A percentile compares a stretch with the other conserved stretches of the same genome.
Conservation (phyloP, 2,329 filamentous ascomycete species). For the Bertia moriformis region DNA sequence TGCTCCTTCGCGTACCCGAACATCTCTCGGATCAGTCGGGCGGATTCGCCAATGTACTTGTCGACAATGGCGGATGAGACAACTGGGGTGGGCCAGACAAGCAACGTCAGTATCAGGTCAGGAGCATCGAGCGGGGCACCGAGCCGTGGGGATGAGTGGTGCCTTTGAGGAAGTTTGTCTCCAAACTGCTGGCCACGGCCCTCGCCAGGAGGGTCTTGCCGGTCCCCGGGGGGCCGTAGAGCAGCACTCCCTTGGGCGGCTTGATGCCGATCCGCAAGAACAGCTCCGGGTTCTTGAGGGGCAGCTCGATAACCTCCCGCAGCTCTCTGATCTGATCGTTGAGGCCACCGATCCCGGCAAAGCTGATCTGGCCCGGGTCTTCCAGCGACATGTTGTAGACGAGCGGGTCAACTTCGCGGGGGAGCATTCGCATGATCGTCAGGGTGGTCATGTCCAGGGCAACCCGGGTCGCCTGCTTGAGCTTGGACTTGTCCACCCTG, state of each 20-base stretch:
- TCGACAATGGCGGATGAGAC: conserved; percentile 98
- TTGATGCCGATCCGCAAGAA: conserved; percentile 97
- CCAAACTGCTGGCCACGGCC: conserved; percentile 82
- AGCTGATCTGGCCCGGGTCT: conserved; percentile 93
- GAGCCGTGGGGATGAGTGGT: conserved; percentile 9
- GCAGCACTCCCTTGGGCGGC: conserved; percentile 86
- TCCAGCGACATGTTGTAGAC: conserved; percentile 99
- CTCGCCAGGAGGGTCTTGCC: conserved; percentile 84
- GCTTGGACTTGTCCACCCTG: conserved; percentile 90
- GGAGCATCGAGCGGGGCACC: neutral
- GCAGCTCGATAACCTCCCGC: conserved; percentile 92
- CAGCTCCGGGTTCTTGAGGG: conserved; percentile 94
- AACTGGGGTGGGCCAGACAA: conserved; percentile 42
- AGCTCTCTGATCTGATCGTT: conserved; percentile 98
- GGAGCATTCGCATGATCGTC: conserved; percentile 99
- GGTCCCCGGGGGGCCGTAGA: conserved; percentile 81
- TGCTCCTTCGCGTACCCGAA: conserved; percentile 93
- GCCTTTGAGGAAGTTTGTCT: conserved; percentile 98
- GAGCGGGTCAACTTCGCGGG: conserved; percentile 90
- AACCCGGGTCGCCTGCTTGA: conserved; percentile 96
- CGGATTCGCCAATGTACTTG: conserved; percentile 98
- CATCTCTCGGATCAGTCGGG: conserved; percentile 95
- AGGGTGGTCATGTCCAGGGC: conserved; percentile 98
- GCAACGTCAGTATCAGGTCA: conserved; percentile 4
- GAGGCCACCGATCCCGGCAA: conserved; percentile 89